These are phyloP conservation scores for Bretschneidera sinensis DNA, from an alignment of 345 rosid species.

Conservation along the genomic window DNA sequence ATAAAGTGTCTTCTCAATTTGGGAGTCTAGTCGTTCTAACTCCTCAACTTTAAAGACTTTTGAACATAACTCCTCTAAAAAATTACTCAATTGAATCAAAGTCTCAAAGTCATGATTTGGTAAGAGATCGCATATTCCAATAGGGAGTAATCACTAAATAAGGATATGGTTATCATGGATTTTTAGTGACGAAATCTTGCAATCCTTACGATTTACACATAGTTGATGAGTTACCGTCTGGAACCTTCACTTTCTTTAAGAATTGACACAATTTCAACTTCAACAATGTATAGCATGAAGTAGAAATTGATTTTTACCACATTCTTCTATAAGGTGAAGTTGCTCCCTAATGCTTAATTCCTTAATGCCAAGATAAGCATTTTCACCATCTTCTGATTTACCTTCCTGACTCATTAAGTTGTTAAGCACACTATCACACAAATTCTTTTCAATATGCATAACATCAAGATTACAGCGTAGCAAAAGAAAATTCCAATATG, in stretches of 20 bases:
- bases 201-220: no score
- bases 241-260: neutral
- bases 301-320: neutral
- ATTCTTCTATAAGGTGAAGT: neutral
- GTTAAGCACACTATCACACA: slow-evolving; percentile 6
- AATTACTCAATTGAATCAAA: neutral
- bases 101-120: neutral
- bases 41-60: neutral
- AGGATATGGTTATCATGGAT: no score
- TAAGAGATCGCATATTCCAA: neutral
- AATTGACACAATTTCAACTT: neutral
- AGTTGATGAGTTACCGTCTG: no score
- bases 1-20: neutral
- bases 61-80: neutral
- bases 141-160: neutral
- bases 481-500: neutral
- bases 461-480: neutral
- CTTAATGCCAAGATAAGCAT: neutral
- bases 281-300: neutral
- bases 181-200: no score
- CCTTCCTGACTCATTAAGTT: neutral
- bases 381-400: neutral
- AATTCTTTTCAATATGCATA: no score
- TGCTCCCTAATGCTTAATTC: neutral
- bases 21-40: neutral